These are phyloP conservation scores for Ceratonia siliqua DNA, from an alignment of 306 rosid species.

Conservation along the genomic window DNA sequence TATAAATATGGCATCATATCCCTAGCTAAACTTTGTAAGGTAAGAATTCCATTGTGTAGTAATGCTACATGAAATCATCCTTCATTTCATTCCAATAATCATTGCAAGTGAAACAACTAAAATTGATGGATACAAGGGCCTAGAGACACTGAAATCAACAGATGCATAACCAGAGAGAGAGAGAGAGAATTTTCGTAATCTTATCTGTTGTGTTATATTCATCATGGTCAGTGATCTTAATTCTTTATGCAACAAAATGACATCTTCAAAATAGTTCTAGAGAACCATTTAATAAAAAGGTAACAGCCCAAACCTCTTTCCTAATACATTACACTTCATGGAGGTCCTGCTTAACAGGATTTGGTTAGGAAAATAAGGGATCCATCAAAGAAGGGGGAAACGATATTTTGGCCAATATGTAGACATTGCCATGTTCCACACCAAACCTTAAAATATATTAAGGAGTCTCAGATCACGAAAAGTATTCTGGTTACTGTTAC, in stretches of 20 bases:
- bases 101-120: not conserved
- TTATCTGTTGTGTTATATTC: not conserved
- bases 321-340: too few species aligned
- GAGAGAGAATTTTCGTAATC: not conserved
- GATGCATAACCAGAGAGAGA: not conserved
- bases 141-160: not conserved
- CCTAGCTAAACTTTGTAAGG: not conserved
- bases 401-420: conserved; percentile 9
- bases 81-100: not conserved
- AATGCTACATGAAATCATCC: not conserved
- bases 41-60: not conserved
- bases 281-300: conserved; percentile 6
- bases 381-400: conserved; percentile 8
- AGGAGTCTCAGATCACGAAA: not conserved
- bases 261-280: conserved; percentile 2
- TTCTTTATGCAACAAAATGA: not conserved
- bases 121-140: too few species aligned
- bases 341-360: not conserved
- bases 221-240: not conserved
- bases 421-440: conserved; percentile 1
- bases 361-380: not conserved
- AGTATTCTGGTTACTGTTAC: not conserved
- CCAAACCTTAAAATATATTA: not conserved
- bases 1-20: not conserved
- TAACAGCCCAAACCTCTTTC: conserved; percentile 14